Percentiles rank a stretch among this genome's conserved stretches.
phyloP scores from a whole-genome alignment of 208 protist species.

The Trypanosomatidae sp. region DNA sequence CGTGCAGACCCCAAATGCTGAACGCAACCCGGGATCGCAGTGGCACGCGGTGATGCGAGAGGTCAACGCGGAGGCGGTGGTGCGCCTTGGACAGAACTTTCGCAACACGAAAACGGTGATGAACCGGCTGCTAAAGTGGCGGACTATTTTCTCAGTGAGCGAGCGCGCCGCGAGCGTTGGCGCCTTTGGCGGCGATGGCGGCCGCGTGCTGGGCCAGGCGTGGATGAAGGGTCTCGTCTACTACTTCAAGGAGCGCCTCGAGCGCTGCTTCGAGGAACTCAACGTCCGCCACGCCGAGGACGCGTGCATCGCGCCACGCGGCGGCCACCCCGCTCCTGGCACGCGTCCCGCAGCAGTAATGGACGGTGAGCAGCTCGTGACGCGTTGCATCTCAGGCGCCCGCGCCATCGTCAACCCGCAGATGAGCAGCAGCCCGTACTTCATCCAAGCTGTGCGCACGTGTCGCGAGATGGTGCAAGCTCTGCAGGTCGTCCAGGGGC shows the following conservation, averaged over 20 bases:
- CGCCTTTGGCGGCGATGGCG: constrained; percentile 1
- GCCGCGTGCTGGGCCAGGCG: constrained; percentile 4
- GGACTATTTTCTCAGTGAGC: not conserved
- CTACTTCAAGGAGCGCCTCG: constrained; percentile 25
- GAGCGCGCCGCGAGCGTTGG: not conserved
- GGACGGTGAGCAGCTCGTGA: constrained; percentile 8
- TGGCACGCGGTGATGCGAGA: constrained; percentile 22
- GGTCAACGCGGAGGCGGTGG: constrained; percentile 34
- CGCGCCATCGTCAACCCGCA: constrained; percentile 11
- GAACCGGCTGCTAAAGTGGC: constrained; percentile 27
- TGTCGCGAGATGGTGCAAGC: constrained; percentile 19
- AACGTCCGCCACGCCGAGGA: too few species aligned
- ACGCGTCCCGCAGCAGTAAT: constrained; percentile 1
- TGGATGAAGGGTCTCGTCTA: constrained; percentile 23
- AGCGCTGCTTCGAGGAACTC: constrained; percentile 10
- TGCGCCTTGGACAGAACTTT: constrained; percentile 26
- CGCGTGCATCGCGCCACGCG: too few species aligned
- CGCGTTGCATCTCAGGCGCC: constrained; percentile 9
- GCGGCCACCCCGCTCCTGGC: too few species aligned
- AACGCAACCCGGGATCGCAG: not conserved
- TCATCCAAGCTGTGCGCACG: constrained; percentile 1
- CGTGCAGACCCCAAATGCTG: too few species aligned
- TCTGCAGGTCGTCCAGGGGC: constrained; percentile 12
- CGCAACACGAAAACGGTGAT: constrained; percentile 21
- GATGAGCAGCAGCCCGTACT: constrained; percentile 18